Evolutionary conservation across 805 yeast genomes (phyloP).

Genomic region (Lachancea dasiensis): DNA sequence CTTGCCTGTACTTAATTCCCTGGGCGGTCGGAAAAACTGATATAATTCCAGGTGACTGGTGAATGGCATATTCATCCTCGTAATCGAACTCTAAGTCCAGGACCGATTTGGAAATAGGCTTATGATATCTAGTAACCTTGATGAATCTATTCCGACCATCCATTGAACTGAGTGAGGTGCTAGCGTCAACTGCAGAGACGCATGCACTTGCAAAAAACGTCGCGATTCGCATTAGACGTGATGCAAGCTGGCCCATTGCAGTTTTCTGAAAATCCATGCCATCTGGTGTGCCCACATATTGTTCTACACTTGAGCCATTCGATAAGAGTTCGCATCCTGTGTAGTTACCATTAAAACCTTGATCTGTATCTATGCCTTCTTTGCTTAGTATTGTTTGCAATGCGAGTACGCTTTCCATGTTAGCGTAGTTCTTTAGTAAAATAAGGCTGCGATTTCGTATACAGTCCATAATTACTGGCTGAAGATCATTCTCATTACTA

Average conservation of each 20-base stretch:
- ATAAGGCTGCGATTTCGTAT: conserved; percentile 23
- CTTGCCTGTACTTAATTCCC: conserved; percentile 24
- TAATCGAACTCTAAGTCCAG: conserved; percentile 12
- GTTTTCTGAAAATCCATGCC: conserved; percentile 16
- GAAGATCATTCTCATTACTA: conserved; percentile 21
- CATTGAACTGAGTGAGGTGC: not conserved
- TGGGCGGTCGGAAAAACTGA: conserved; percentile 25
- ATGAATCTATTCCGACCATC: conserved; percentile 14
- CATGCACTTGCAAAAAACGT: conserved; percentile 21
- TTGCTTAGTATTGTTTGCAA: conserved; percentile 10
- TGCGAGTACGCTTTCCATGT: conserved; percentile 16
- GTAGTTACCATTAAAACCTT: too few species aligned
- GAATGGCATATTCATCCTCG: conserved; percentile 15
- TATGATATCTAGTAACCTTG: conserved; percentile 20
- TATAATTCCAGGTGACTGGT: conserved; percentile 22
- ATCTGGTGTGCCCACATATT: conserved; percentile 21
- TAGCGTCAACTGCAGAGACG: conserved; percentile 15
- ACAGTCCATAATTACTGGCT: conserved; percentile 21
- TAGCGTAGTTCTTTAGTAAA: conserved; percentile 29
- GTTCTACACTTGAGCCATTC: conserved; percentile 20
- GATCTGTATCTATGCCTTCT: conserved; percentile 17
- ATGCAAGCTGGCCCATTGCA: conserved; percentile 14
- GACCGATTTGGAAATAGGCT: conserved; percentile 10
- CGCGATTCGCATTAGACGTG: conserved; percentile 20
- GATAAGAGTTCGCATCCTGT: conserved; percentile 21